phyloP scores from a whole-genome alignment of 306 rosid genomes.

The Sesbania bispinosa region DNA sequence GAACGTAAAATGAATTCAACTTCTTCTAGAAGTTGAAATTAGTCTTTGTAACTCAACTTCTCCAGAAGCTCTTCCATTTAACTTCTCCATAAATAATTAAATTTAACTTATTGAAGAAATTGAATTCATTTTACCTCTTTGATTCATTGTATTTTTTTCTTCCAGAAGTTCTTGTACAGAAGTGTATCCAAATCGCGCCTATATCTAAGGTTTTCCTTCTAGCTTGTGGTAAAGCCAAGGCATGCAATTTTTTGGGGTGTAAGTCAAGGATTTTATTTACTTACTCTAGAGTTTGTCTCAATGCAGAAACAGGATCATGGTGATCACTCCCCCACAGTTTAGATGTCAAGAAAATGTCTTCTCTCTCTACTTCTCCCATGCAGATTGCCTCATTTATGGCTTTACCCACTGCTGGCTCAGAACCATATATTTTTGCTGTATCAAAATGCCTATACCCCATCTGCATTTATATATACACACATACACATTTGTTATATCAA shows the following conservation, averaged over 20 bases:
- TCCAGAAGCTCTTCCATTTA: too few species aligned
- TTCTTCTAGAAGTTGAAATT: too few species aligned
- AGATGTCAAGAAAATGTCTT: slow-evolving; percentile 75
- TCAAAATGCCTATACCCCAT: slow-evolving; percentile 91
- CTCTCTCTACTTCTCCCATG: slow-evolving; percentile 41
- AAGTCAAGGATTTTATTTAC: background rate
- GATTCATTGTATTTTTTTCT: too few species aligned
- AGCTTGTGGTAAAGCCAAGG: background rate
- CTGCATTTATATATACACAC: slow-evolving; percentile 35
- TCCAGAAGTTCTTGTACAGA: too few species aligned
- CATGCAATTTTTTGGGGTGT: too few species aligned
- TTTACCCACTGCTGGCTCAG: slow-evolving; percentile 72
- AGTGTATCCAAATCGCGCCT: too few species aligned
- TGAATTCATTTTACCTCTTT: too few species aligned
- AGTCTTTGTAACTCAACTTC: too few species aligned
- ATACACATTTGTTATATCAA: background rate
- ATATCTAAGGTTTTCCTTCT: background rate
- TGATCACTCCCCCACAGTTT: slow-evolving; percentile 93
- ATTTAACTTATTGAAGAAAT: too few species aligned
- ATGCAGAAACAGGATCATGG: slow-evolving; percentile 87
- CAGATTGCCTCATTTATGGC: slow-evolving; percentile 54
- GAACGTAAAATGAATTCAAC: too few species aligned
- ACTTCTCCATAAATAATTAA: too few species aligned
- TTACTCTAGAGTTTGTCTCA: slow-evolving; percentile 64
- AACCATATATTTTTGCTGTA: slow-evolving; percentile 85